Conservation (phyloP, 768 basidiomycete species). For the Glaciozyma martinii region DNA sequence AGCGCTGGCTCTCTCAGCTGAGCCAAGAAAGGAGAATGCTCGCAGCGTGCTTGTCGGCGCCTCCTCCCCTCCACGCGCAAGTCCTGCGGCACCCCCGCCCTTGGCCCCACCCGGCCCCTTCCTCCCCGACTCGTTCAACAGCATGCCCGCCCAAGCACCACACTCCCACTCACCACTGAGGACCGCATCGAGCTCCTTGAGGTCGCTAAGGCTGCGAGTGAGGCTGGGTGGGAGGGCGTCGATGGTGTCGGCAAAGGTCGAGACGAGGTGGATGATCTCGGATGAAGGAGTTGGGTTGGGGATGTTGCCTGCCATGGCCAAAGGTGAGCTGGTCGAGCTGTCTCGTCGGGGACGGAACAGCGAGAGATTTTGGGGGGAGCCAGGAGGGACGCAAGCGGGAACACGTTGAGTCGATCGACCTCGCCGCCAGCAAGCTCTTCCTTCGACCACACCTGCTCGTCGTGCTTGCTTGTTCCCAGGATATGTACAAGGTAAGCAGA, state of each 20-base stretch:
- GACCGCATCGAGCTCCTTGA: constrained; percentile 97
- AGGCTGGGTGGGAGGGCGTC: constrained; percentile 89
- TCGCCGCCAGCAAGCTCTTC: too few species aligned
- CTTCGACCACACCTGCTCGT: too few species aligned
- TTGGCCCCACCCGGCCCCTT: neutral
- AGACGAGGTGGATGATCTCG: constrained; percentile 28
- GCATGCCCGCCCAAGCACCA: neutral
- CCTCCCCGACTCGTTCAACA: neutral
- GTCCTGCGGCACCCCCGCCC: neutral
- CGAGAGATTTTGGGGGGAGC: too few species aligned
- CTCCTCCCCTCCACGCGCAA: too few species aligned
- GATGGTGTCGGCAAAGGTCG: constrained; percentile 79
- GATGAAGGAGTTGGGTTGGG: neutral
- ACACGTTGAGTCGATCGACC: too few species aligned
- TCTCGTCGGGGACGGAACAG: too few species aligned
- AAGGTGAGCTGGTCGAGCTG: too few species aligned
- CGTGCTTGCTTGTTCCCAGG: too few species aligned
- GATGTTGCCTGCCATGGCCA: too few species aligned
- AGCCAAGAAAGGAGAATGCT: neutral
- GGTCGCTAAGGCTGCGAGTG: constrained; percentile 86
- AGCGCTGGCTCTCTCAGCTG: too few species aligned
- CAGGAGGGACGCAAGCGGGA: too few species aligned
- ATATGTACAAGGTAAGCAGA: too few species aligned
- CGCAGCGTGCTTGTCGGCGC: neutral
- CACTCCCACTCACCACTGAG: constrained; percentile 44